Conservation (phyloP, 2,329 filamentous ascomycete species). For the Beauveria australis region DNA sequence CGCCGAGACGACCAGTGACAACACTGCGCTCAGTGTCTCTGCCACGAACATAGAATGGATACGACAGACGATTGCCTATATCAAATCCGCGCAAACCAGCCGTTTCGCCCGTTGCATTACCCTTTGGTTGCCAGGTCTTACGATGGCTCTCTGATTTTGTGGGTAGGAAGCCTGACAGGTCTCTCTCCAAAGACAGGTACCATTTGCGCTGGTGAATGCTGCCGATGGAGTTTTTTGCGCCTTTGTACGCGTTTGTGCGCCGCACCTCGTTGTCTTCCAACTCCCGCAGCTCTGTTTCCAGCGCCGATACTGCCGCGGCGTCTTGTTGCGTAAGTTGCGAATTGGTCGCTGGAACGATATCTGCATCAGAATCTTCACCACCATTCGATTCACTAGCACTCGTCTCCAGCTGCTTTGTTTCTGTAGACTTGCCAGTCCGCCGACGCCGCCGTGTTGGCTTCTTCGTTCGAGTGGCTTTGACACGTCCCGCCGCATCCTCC, state of each 20-base stretch:
- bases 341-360: slow-evolving; percentile 15
- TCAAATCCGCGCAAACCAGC: neutral
- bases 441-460: slow-evolving; percentile 2
- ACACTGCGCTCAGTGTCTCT: slow-evolving; percentile 56
- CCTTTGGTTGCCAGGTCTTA: slow-evolving; percentile 11
- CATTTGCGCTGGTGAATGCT: slow-evolving; percentile 60
- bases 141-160: slow-evolving; percentile 21
- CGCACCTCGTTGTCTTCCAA: slow-evolving; percentile 47
- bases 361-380: slow-evolving; percentile 9
- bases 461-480: slow-evolving; percentile 12
- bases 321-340: neutral
- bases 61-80: slow-evolving; percentile 27
- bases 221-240: slow-evolving; percentile 56
- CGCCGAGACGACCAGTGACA: slow-evolving; percentile 52
- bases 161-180: slow-evolving; percentile 45
- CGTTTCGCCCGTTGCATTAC: neutral
- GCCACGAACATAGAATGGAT: slow-evolving; percentile 55
- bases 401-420: slow-evolving; percentile 17
- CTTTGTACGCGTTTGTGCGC: slow-evolving; percentile 56
- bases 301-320: slow-evolving; percentile 21
- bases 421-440: neutral
- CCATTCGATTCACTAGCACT: slow-evolving; percentile 16
- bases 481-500: slow-evolving; percentile 30
- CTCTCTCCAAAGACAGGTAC: slow-evolving; percentile 56
- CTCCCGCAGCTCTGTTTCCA: slow-evolving; percentile 35